Conservation (phyloP, 2,329 filamentous ascomycete genomes). For the Fusarium abutilonis region DNA sequence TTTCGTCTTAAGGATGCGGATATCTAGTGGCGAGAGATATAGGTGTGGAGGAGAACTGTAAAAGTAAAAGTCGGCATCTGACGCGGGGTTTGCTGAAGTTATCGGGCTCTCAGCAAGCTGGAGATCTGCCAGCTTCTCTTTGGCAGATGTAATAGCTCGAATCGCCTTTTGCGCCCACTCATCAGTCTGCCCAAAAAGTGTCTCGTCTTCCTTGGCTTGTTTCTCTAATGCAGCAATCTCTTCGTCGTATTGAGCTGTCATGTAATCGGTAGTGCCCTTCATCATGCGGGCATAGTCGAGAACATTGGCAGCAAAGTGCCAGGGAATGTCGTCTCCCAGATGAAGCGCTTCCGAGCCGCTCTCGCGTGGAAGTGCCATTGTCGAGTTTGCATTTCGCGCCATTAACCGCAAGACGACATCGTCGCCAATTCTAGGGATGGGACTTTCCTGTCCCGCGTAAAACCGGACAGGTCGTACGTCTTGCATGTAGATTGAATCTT, state of each 20-base stretch:
- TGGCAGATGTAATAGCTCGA: conserved; percentile 75
- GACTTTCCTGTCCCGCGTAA: conserved; percentile 87
- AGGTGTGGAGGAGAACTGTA: conserved; percentile 89
- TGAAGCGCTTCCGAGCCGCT: conserved; percentile 74
- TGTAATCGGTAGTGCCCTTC: conserved; percentile 91
- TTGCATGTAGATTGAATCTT: conserved; percentile 90
- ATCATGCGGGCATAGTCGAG: conserved; percentile 95
- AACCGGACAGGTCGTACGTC: conserved; percentile 91
- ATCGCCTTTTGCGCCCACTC: conserved; percentile 92
- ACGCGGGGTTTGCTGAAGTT: conserved; percentile 39
- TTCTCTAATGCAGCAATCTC: conserved; percentile 79
- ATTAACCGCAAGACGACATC: conserved; percentile 92
- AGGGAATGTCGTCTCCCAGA: conserved; percentile 82
- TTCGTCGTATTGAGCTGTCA: conserved; percentile 79
- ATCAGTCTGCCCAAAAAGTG: conserved; percentile 90
- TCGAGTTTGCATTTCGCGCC: conserved; percentile 81
- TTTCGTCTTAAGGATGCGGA: conserved; percentile 88
- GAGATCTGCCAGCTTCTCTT: conserved; percentile 72
- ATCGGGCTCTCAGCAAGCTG: conserved; percentile 36
- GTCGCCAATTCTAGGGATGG: conserved; percentile 81
- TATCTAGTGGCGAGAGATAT: conserved; percentile 90
- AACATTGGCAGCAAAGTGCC: conserved; percentile 94
- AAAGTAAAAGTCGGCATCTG: conserved; percentile 76
- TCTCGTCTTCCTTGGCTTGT: conserved; percentile 88
- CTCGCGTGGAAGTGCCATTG: conserved; percentile 86